Evolutionary conservation across 306 rosid species (phyloP), one percentile per base, ranked within the genome.

Genomic region (Pyrus bretschneideri): DNA sequence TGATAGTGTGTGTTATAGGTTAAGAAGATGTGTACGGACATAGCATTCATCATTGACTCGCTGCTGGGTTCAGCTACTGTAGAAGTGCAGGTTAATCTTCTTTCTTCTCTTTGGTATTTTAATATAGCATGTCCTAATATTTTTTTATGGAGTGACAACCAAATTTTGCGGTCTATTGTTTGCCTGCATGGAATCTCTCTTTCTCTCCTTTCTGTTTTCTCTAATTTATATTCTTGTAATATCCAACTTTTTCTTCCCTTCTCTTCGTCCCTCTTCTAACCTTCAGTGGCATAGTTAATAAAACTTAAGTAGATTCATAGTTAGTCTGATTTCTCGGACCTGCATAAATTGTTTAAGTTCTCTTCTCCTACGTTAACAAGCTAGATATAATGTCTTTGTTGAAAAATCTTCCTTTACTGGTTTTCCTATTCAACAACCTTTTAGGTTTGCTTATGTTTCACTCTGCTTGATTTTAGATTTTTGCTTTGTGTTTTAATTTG

Each of bases 11-110:
- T 67, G 76, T 74, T 68, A 21, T 82, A 90, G 95, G 91, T 95
- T 78, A 92, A 87, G 87, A 85, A 55, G 85, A 90, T 95, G 99
- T 83, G 91, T 77, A 76, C 85, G 9, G 97, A 95, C 83, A 79
- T 92, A 76, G 73, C 87, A 15, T 92, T 89, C 82, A 95, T 95
- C 80, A 86, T 92, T 80, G 97, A 92, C 65, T 89, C 93, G 44
- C 78, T 95, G 87, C 97, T 79, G 81, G 81, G 83, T 78, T 95
- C 99, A 68, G 75, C 63, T 74, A 77, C 77, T 42, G 86, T 95
- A 74, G 97, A 95, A 89, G 92, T 95, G 82, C 91, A 86, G 99
- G 99, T 92, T 67, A 67, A 73, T 79, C 21, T 42, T 88, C 78
- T 58, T 45, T 77, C 29, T 30, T 9, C 14, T 63, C 11, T 63